These are phyloP conservation scores for Fusarium sp. DNA, from an alignment of 2,329 filamentous ascomycete genomes.

Conservation along the genomic window DNA sequence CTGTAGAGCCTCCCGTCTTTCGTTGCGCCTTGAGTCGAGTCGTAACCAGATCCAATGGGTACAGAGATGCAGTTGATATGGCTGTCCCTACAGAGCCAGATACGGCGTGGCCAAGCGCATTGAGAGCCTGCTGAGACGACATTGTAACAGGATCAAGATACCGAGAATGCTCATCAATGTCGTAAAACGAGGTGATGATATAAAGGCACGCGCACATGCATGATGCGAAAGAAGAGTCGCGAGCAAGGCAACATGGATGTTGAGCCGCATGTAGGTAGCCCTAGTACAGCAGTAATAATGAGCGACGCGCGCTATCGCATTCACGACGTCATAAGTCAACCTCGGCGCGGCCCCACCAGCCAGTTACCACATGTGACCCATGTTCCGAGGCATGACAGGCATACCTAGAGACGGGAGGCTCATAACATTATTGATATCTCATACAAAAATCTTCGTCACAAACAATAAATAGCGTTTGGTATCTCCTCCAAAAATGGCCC, in stretches of 20 bases:
- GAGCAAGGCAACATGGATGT: background rate
- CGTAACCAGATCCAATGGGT: slow-evolving; percentile 84
- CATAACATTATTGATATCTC: background rate
- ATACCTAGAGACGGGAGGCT: background rate
- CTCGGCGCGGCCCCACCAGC: slow-evolving; percentile 18
- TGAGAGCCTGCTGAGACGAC: slow-evolving; percentile 61
- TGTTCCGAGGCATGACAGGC: slow-evolving; percentile 20
- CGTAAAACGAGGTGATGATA: background rate
- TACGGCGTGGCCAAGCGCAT: slow-evolving; percentile 83
- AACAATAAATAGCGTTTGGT: background rate
- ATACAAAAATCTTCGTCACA: background rate
- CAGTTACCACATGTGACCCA: slow-evolving; percentile 35
- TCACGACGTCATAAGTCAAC: slow-evolving; percentile 39
- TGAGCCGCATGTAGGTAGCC: slow-evolving; percentile 15
- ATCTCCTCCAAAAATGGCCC: background rate
- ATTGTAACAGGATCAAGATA: slow-evolving; percentile 26
- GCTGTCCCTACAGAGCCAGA: slow-evolving; percentile 84
- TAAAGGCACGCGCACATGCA: slow-evolving; percentile 11
- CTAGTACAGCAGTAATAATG: background rate
- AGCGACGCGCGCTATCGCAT: slow-evolving; percentile 14
- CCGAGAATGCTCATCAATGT: background rate
- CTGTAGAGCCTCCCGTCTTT: slow-evolving; percentile 59
- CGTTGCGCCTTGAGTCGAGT: slow-evolving; percentile 85
- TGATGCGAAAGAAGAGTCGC: slow-evolving; percentile 12
- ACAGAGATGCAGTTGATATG: slow-evolving; percentile 81